Evolutionary conservation across 1,284 basidiomycete species (phyloP), one percentile per base, ranked within the genome.

Genomic region (Melampsora americana): DNA sequence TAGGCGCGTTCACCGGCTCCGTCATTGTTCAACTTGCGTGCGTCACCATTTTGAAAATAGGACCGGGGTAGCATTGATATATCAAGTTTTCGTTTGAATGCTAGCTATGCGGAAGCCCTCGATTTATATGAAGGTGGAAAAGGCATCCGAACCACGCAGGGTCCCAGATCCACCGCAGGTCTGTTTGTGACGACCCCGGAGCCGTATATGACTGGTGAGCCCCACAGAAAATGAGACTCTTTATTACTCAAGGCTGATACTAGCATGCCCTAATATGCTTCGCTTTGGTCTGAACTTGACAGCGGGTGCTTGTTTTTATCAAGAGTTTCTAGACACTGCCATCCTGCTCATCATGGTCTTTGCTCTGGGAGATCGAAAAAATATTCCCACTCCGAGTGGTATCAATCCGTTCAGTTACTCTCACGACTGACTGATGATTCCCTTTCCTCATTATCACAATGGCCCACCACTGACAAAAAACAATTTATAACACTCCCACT

Each of bases 71-170:
- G 26, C 23, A n/a, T 23, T n/a, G 35, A 53, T 53, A 32, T 56
- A 14, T 28, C 30, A 59, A 35, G 9, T 23, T 68, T 16, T 20
- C 39, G 18, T 4, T 53, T 32, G 9, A 23, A 35, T 67, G 66
- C 75, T 26, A 80, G 81, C 77, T 82, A 82, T 74, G 62, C 74
- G 1, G 69, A 78, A 60, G 77, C 77, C 60, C 81, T 82, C 42
- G 59, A 76, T 26, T 30, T 60, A 1, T 80, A 79, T 59, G 78
- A 81, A 64, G 79, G 78, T n/a, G 78, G 73, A 11, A 46, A 44
- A 28, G 70, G 70, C 18, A 64, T 72, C 35, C 61, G 70, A 14
- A 72, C 70, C 20, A 61, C 60, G 28, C 35, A n/a, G 39, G 69
- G 69, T 44, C 69, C 69, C 18, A 35, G 42, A 44, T 46, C 70